Conservation (phyloP, 129 eudicot species). For the Ambrosia artemisiifolia region DNA sequence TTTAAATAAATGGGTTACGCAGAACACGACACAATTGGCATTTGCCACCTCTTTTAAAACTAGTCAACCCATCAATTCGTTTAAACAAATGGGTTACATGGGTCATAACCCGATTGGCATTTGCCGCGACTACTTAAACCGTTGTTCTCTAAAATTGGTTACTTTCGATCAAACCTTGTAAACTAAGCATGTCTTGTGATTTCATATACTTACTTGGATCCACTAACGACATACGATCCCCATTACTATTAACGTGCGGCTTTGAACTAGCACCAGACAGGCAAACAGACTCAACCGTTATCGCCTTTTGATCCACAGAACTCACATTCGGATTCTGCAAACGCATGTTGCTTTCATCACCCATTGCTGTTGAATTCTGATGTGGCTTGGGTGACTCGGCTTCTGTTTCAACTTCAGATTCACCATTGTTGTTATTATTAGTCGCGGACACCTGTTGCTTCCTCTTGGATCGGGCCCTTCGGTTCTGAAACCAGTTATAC, state of each 20-base stretch:
- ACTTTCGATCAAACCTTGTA: too few species aligned
- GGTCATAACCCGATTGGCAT: too few species aligned
- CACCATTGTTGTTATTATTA: slow-evolving; percentile 54
- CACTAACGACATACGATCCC: slow-evolving; percentile 61
- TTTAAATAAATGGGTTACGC: too few species aligned
- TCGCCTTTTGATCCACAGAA: slow-evolving; percentile 47
- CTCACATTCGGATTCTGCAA: slow-evolving; percentile 55
- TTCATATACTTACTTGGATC: slow-evolving; percentile 58
- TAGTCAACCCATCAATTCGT: too few species aligned
- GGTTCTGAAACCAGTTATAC: slow-evolving; percentile 91
- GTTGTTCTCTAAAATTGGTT: too few species aligned
- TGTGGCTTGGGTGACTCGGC: slow-evolving; percentile 76
- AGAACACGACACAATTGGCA: too few species aligned
- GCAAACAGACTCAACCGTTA: slow-evolving; percentile 57
- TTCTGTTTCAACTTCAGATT: slow-evolving; percentile 87
- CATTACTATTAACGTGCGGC: slow-evolving; percentile 56
- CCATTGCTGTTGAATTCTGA: slow-evolving; percentile 44
- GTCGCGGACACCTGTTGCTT: slow-evolving; percentile 73
- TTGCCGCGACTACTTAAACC: too few species aligned
- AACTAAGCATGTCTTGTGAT: not conserved
- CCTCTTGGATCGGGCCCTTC: slow-evolving; percentile 87
- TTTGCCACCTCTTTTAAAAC: too few species aligned
- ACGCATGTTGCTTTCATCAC: slow-evolving; percentile 52
- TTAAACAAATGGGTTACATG: too few species aligned
- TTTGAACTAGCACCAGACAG: slow-evolving; percentile 60